Evolutionary conservation across 768 basidiomycete genomes (phyloP).

Genomic region (Kwoniella mangroviensis): DNA sequence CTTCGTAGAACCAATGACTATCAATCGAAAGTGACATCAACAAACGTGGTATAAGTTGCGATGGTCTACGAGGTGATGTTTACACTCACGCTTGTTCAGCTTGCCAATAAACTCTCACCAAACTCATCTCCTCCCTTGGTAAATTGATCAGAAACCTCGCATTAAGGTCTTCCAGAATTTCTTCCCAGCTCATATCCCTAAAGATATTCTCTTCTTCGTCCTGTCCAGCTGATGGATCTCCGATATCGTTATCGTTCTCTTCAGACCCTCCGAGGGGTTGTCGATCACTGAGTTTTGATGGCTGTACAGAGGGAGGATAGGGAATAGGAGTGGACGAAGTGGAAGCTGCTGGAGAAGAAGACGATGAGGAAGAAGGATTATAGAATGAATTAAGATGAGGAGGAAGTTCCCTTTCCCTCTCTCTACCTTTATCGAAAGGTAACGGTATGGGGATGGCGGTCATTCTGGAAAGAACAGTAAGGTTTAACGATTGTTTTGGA

Average conservation of each 20-base stretch:
- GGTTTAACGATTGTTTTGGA: neutral
- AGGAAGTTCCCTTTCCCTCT: conserved; percentile 13
- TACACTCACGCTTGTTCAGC: conserved; percentile 92
- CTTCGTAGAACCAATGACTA: conserved; percentile 99
- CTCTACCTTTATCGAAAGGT: conserved; percentile 15
- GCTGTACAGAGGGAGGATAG: neutral
- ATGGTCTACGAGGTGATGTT: conserved; percentile 12
- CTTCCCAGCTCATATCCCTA: conserved; percentile 47
- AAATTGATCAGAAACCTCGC: conserved; percentile 91
- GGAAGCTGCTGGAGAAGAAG: conserved; percentile 18
- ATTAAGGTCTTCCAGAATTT: conserved; percentile 54
- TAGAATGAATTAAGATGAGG: conserved; percentile 18
- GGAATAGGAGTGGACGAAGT: conserved; percentile 20
- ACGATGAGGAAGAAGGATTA: conserved; percentile 10
- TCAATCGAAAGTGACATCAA: neutral
- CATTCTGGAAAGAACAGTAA: neutral
- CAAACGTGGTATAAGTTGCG: neutral
- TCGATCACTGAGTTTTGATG: conserved; percentile 3
- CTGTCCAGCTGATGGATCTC: conserved; percentile 23
- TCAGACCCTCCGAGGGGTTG: neutral
- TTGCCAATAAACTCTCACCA: conserved; percentile 96
- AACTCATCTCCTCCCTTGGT: conserved; percentile 84
- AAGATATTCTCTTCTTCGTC: conserved; percentile 47
- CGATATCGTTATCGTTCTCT: conserved; percentile 16
- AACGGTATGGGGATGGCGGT: conserved; percentile 20